Percentiles rank a stretch among this genome's conserved stretches.
phyloP scores from a whole-genome alignment of 257 asterid species.

The Ilex aquifolium region DNA sequence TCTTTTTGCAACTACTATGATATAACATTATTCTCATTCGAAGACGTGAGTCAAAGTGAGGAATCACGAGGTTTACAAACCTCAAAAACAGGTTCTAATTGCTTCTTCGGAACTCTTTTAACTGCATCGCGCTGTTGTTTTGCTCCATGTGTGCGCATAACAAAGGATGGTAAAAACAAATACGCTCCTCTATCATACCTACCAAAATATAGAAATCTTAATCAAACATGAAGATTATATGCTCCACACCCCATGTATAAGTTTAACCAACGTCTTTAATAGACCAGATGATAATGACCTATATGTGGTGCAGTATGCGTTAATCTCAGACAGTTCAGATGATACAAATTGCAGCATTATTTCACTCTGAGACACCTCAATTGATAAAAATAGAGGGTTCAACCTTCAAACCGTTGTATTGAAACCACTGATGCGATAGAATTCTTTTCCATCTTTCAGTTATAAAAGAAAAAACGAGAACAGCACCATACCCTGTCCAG shows the following conservation, averaged over 20 bases:
- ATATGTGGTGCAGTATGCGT: too few relatives aligned
- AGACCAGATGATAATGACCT: too few relatives aligned
- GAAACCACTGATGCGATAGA: not conserved
- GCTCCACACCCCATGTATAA: not conserved
- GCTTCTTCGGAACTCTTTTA: constrained; percentile 62
- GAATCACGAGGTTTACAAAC: constrained; percentile 27
- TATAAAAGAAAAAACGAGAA: not conserved
- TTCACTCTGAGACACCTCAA: not conserved
- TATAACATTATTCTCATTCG: not conserved
- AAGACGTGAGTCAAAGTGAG: not conserved
- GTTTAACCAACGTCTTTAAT: too few relatives aligned
- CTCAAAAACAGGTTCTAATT: constrained; percentile 71
- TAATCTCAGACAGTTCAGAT: too few relatives aligned
- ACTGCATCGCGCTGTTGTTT: constrained; percentile 81
- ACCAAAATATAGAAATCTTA: constrained; percentile 17
- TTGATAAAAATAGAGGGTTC: not conserved
- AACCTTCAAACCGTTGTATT: not conserved
- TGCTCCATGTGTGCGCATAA: constrained; percentile 99
- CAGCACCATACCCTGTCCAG: constrained; percentile 83
- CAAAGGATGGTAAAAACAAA: constrained; percentile 82
- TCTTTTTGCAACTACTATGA: not conserved
- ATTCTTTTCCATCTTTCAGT: not conserved
- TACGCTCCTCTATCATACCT: constrained; percentile 92
- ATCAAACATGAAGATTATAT: constrained; percentile 1
- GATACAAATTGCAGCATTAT: too few relatives aligned